Evolutionary conservation across 768 basidiomycete genomes (phyloP), one percentile per base, ranked within the genome.

Genomic region (Trametes maxima): DNA sequence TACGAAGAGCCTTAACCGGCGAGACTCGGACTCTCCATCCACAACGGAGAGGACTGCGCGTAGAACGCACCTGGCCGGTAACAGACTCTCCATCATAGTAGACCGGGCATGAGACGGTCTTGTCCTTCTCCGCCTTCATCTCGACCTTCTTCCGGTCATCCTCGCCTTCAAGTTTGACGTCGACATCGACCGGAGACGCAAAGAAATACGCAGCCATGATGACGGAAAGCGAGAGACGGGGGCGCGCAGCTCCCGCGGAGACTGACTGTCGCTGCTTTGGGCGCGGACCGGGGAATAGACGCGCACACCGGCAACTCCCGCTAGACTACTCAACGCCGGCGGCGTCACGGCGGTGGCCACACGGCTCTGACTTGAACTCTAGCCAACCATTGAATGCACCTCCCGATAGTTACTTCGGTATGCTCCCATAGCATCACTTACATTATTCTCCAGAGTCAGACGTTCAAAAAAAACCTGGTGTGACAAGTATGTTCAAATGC

Each of bases 11-110:
- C 33, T 36, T n/a, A 43, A 14, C 21, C 25, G 16, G 16, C 19
- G 49, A 2, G 24, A 25, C 17, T 44, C 3, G 4, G 4, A 17
- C 16, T 19, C 17, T 19, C 39, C n/a, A 21, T 19, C 43, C 10
- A n/a, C 43, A 6, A 25, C n/a, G 22, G 43, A 7, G 7, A 36
- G 14, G 19, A 24, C 12, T 36, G 5, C 43, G 28, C 8, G 25
- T 8, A 43, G 46, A 24, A 73, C 75, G 73, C 68, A 95, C 95
- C 85, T 92, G 88, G 3, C 97, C 95, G 17, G 80, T 72, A 36
- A 98, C 82, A n/a, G 89, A 87, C 71, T 98, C 96, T 6, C 96
- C 97, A 73, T 98, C 97, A 71, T 92, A 95, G 73, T 93, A 98
- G 6, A 98, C 89, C 1, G 95, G 94, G 80, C 90, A 94, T 59